Evolutionary conservation across 257 asterid genomes (phyloP).

Genomic region (Salvia splendens): DNA sequence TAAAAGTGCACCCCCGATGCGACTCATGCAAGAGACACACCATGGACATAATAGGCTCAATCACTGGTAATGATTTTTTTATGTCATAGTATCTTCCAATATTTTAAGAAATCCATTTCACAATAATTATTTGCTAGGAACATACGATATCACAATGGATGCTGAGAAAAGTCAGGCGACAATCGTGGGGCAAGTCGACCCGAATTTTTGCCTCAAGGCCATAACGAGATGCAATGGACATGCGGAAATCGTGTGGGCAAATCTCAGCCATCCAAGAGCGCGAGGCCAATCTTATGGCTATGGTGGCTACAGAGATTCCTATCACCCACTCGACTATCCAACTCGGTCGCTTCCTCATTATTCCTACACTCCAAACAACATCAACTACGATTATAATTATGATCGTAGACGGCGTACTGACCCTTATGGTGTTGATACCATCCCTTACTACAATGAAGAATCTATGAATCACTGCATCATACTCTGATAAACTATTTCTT

Average conservation of each 20-base stretch:
- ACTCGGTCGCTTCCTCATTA: not conserved
- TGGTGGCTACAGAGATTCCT: too few species aligned
- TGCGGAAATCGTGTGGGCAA: slow-evolving; percentile 43
- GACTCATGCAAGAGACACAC: slow-evolving; percentile 48
- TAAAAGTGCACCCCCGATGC: slow-evolving; percentile 45
- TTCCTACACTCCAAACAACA: not conserved
- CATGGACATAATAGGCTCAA: slow-evolving; percentile 41
- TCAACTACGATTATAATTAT: not conserved
- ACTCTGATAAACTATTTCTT: too few species aligned
- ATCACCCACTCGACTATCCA: not conserved
- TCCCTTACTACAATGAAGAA: not conserved
- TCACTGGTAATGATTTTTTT: slow-evolving; percentile 34
- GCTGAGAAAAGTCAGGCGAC: slow-evolving; percentile 30
- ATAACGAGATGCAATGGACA: slow-evolving; percentile 44
- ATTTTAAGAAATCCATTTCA: too few species aligned
- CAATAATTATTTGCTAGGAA: slow-evolving; percentile 34
- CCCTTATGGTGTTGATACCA: not conserved
- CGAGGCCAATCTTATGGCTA: not conserved
- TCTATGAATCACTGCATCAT: not conserved
- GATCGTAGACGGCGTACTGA: not conserved
- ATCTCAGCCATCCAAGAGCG: slow-evolving; percentile 41
- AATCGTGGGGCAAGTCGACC: slow-evolving; percentile 51
- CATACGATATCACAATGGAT: slow-evolving; percentile 39
- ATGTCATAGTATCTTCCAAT: too few species aligned
- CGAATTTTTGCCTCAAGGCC: slow-evolving; percentile 44